phyloP scores from a whole-genome alignment of 768 basidiomycete genomes.

The Thelephora aurantiotincta region DNA sequence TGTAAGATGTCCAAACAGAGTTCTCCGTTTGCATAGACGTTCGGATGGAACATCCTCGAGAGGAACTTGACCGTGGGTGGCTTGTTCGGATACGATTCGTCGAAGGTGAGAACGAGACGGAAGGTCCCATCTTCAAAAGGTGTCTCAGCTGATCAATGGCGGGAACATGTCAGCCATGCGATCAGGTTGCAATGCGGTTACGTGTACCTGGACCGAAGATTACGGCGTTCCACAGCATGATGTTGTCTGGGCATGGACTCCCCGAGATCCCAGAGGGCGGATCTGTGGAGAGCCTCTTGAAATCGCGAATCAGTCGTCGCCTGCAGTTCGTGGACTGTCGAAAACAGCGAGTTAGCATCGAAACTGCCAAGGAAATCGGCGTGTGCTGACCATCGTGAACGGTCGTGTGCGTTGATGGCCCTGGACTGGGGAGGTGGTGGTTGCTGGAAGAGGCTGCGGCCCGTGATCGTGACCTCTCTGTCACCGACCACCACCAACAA shows the following conservation, averaged over 20 bases:
- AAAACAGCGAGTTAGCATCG: neutral
- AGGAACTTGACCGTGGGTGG: slow-evolving; percentile 96
- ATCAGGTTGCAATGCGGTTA: neutral
- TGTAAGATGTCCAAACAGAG: slow-evolving; percentile 97
- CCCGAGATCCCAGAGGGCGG: slow-evolving; percentile 95
- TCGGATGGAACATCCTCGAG: slow-evolving; percentile 97
- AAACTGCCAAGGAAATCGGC: neutral
- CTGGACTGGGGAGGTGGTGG: neutral
- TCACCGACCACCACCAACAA: neutral
- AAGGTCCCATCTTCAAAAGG: slow-evolving; percentile 99
- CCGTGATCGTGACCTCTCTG: neutral
- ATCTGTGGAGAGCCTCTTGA: slow-evolving; percentile 88
- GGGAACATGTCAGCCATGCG: neutral
- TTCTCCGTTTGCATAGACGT: slow-evolving; percentile 97
- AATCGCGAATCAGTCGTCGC: slow-evolving; percentile 93
- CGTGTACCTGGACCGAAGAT: slow-evolving; percentile 92
- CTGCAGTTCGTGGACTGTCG: slow-evolving; percentile 83
- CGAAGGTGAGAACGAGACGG: slow-evolving; percentile 88
- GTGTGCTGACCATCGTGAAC: neutral
- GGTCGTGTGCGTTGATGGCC: neutral
- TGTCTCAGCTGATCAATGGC: slow-evolving; percentile 60
- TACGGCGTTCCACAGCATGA: slow-evolving; percentile 99
- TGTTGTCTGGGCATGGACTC: slow-evolving; percentile 94
- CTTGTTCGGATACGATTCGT: slow-evolving; percentile 98
- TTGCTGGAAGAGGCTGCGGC: slow-evolving; percentile 1